Base-by-base conservation (phyloP, 1,284 basidiomycete genomes). In the Peniophora sp. region DNA sequence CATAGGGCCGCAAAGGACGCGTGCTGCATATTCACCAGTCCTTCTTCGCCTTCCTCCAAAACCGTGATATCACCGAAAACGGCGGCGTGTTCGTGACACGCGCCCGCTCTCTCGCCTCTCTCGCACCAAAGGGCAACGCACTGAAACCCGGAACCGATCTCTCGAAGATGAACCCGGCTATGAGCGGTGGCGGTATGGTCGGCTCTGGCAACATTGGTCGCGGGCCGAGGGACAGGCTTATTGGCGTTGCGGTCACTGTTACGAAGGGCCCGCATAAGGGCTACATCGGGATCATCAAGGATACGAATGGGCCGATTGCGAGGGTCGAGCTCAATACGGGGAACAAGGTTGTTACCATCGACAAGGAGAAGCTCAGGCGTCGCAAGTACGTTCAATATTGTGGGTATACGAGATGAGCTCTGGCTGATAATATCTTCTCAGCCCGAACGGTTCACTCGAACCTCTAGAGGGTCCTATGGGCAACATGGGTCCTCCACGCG, bases 1-100 rank as follows among this genome's bases (percentile, higher is more conserved):
- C 55, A 20, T 49, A 92, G 83, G 74, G 77, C 50, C 89, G 95
- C n/a, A 92, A 89, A 75, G 97, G 97, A 51, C 83, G 85, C 54
- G 90, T 99, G 9, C 72, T 99, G 50, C 96, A 98, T 65, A 94
- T 95, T 45, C 91, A 97, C 65, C 93, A 97, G 64, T 95, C 93
- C 0, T 87, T 92, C 68, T 96, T 88, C 62, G 92, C 91, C 3
- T 99, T 97, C 76, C 69, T 99, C 44, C 87, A 95, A 72, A 97
- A 95, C 63, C 87, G 95, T 39, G 94, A 97, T 50, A 77, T 92
- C 54, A 64, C 77, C 16, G 94, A 97, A 65, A 96, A 98, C 63
- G 86, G 91, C 22, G 97, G 97, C 53, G 87, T 98, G 20, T 99
- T 96, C 61, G 89, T 99, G 49, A 88, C 90, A 0, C 83, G 92